phyloP scores from a whole-genome alignment of 805 yeast species.

The Sugiyamaella smithiae region DNA sequence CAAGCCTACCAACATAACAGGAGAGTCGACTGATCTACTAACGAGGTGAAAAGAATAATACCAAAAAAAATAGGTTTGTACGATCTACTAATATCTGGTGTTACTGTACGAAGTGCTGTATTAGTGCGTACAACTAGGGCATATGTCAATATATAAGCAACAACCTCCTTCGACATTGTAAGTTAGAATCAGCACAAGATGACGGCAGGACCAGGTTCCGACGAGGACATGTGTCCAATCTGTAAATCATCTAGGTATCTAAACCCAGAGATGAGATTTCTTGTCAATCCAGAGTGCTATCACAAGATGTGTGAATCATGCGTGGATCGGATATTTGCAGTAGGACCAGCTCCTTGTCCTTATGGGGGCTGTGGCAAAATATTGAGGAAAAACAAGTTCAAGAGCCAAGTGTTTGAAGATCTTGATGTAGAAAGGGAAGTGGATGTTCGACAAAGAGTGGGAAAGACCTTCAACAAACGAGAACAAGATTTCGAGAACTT shows the following conservation, averaged over 20 bases:
- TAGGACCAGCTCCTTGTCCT: slow-evolving; percentile 97
- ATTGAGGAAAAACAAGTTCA: slow-evolving; percentile 82
- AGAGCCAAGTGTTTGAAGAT: slow-evolving; percentile 90
- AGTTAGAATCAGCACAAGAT: too few relatives aligned
- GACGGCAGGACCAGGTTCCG: slow-evolving; percentile 13
- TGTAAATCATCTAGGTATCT: slow-evolving; percentile 93
- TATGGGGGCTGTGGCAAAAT: slow-evolving; percentile 87
- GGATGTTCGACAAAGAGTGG: slow-evolving; percentile 79
- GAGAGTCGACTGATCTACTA: too few relatives aligned
- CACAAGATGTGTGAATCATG: slow-evolving; percentile 96
- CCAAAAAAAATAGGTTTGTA: too few relatives aligned
- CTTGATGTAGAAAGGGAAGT: slow-evolving; percentile 86
- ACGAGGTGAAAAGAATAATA: too few relatives aligned
- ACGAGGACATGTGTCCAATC: slow-evolving; percentile 85
- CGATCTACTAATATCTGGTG: too few relatives aligned
- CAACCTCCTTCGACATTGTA: too few relatives aligned
- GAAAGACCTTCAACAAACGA: slow-evolving; percentile 74
- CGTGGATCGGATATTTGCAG: slow-evolving; percentile 88
- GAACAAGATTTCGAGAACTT: slow-evolving; percentile 64
- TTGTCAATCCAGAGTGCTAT: slow-evolving; percentile 95
- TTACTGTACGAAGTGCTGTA: too few relatives aligned
- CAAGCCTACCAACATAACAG: too few relatives aligned
- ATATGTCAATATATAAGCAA: too few relatives aligned
- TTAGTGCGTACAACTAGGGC: too few relatives aligned
- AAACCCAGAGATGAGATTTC: slow-evolving; percentile 87